Conservation (phyloP, 768 basidiomycete genomes). For the Clavulina sp. region DNA sequence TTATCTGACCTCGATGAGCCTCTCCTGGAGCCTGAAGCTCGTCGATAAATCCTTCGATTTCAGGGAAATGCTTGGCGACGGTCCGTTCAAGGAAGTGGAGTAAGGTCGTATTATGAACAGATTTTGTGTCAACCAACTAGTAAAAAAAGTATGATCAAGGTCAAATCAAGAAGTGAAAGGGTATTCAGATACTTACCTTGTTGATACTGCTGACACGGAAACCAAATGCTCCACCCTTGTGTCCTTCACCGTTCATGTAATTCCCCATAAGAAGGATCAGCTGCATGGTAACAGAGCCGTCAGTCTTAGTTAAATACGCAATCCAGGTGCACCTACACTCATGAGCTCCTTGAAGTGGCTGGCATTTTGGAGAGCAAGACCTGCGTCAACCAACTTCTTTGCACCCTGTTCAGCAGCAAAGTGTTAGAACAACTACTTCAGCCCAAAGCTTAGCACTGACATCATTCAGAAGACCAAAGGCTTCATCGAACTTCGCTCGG, state of each 20-base stretch:
- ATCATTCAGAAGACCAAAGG: slow-evolving; percentile 63
- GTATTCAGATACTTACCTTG: slow-evolving; percentile 35
- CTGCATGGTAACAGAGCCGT: slow-evolving; percentile 18
- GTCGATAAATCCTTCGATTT: slow-evolving; percentile 74
- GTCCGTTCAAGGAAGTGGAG: slow-evolving; percentile 89
- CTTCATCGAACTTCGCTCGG: slow-evolving; percentile 74
- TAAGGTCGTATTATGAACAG: slow-evolving; percentile 81
- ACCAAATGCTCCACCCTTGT: slow-evolving; percentile 92
- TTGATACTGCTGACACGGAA: slow-evolving; percentile 97
- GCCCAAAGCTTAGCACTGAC: slow-evolving; percentile 24
- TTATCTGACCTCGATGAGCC: slow-evolving; percentile 62
- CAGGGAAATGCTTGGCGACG: slow-evolving; percentile 69
- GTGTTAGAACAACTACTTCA: slow-evolving; percentile 1
- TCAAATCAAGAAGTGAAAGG: not conserved
- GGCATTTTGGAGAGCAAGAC: slow-evolving; percentile 62
- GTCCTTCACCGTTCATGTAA: slow-evolving; percentile 93
- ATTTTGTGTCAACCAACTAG: slow-evolving; percentile 89
- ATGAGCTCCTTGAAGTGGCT: slow-evolving; percentile 78
- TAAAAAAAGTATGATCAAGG: slow-evolving; percentile 1
- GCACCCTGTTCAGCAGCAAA: slow-evolving; percentile 40
- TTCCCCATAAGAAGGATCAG: slow-evolving; percentile 92
- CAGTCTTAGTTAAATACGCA: not conserved
- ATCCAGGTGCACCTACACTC: slow-evolving; percentile 44
- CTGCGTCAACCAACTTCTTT: slow-evolving; percentile 64
- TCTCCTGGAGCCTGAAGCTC: slow-evolving; percentile 82